Base-by-base conservation (phyloP, 148 eudicot species). In the Chenopodium album region DNA sequence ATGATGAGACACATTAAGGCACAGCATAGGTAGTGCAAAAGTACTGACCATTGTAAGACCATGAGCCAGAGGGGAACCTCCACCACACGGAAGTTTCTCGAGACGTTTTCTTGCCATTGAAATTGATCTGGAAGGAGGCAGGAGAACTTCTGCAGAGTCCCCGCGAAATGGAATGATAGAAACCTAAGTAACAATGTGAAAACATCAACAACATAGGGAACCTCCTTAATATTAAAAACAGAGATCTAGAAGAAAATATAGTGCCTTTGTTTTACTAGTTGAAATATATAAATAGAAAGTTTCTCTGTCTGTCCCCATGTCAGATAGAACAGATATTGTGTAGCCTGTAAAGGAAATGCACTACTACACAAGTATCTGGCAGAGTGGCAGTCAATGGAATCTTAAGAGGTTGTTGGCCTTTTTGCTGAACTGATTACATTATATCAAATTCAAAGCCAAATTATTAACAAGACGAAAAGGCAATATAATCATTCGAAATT, bases 81-180 rank as follows among this genome's bases (percentile, higher is more conserved):
- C 99, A 76, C 99, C 99, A 85, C 99, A 95, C 60, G 99, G 99
- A 87, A 95, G 99, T 85, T 90, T 95, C 89, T 95, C 99, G 9
- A 95, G 97, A 78, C 99, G 99, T 77, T 95, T 95, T 85, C 98
- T 94, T 63, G 99, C 99, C 99, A 95, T 95, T 48, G 99, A 82
- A 86, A 95, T 95, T 75, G 99, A 95, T 70, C 99, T 88, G 31
- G 99, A 95, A 83, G 99, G 99, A 80, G 99, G 99, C 77, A 95
- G 86, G 75, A 95, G 91, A 84, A 95, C 94, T 89, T 95, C 98
- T 60, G 99, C 99, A 64, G 89, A 78, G 86, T 95, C 99, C 78
- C 99, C 99, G 16, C 99, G 97, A 73, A 95, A 95, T 71, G 99
- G 99, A 84, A 95, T 95, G 84, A 95, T 95, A 41, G 90, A 82